A percentile compares a stretch with the other conserved stretches of the same genome.
Conservation (phyloP, 148 eudicot genomes). For the Cornus kousa region DNA sequence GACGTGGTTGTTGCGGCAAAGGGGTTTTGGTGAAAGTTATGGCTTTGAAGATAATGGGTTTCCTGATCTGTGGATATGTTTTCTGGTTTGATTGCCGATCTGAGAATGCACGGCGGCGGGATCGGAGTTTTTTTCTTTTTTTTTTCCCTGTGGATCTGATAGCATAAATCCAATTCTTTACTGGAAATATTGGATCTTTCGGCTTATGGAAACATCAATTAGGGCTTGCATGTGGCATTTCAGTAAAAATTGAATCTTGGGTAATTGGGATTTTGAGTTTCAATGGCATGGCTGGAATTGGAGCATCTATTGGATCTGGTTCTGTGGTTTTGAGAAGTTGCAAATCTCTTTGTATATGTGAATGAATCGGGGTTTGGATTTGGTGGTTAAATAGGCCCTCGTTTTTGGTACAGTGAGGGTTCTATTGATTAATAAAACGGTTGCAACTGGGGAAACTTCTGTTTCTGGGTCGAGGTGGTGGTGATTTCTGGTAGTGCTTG, state of each 20-base stretch:
- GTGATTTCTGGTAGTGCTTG: no score
- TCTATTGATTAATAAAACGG: constrained; percentile 41
- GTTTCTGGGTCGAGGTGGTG: constrained; percentile 11
- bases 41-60: no score
- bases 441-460: constrained; percentile 18
- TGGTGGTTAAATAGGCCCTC: background rate
- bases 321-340: background rate
- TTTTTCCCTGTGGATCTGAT: background rate
- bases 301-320: background rate
- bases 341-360: background rate
- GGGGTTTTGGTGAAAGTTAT: no score
- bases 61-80: no score
- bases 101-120: no score
- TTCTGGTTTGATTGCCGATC: no score
- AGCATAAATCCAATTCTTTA: background rate
- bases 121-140: no score
- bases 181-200: background rate
- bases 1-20: no score
- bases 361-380: background rate
- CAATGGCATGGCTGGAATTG: background rate
- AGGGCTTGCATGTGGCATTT: background rate
- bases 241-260: background rate
- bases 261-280: background rate
- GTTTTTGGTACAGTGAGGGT: background rate
- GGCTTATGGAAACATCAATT: background rate